Evolutionary conservation across 164 flowering plant genomes (phyloP).

Genomic region (Piper betle): DNA sequence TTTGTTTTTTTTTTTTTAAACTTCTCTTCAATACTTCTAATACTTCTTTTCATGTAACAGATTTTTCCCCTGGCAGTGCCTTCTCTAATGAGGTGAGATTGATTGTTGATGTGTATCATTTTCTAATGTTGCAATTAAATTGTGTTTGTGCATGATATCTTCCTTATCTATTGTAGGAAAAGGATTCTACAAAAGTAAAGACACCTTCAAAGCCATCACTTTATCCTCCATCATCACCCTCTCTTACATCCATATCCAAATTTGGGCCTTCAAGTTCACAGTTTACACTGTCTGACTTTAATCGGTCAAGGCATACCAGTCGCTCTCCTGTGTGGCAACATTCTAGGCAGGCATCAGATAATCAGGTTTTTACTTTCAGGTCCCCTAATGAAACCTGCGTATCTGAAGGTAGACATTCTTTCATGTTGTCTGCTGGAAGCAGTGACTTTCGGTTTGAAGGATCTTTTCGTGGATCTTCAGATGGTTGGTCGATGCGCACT

Average conservation of each 20-base stretch:
- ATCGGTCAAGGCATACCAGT: constrained; percentile 29
- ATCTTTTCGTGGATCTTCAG: constrained; percentile 67
- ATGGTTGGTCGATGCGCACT: constrained; percentile 77
- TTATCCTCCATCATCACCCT: constrained; percentile 32
- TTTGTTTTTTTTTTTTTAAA: no score
- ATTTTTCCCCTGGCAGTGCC: constrained; percentile 26
- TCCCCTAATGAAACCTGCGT: constrained; percentile 43
- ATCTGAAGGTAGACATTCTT: constrained; percentile 59
- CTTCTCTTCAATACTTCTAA: no score
- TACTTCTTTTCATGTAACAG: constrained; percentile 21
- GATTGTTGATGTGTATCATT: constrained; percentile 5
- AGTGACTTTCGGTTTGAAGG: constrained; percentile 33
- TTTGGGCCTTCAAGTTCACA: constrained; percentile 19
- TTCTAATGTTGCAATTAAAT: not conserved
- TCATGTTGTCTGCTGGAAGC: constrained; percentile 37
- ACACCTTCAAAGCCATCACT: constrained; percentile 24
- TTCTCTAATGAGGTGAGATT: constrained; percentile 35
- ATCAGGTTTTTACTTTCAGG: constrained; percentile 34
- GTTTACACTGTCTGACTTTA: constrained; percentile 19
- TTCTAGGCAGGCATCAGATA: constrained; percentile 52
- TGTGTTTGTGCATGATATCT: not conserved
- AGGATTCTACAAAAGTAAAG: constrained; percentile 28
- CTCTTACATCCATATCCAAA: constrained; percentile 20
- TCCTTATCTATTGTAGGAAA: constrained; percentile 27
- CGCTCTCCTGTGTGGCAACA: constrained; percentile 53